Conservation (phyloP, 1,284 basidiomycete genomes). For the Boletus semigastroideus region DNA sequence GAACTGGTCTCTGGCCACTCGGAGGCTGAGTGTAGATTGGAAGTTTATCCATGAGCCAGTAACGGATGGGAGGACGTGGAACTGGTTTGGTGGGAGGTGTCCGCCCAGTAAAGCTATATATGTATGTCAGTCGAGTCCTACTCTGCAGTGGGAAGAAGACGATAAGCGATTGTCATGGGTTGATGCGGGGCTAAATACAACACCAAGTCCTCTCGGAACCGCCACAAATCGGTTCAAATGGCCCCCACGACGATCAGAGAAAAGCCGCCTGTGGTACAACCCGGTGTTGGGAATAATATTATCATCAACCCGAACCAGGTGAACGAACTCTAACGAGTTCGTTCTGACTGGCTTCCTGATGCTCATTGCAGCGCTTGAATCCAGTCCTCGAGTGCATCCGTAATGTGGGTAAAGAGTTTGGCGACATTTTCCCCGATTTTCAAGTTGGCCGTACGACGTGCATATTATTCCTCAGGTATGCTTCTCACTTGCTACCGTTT, state of each 20-base stretch:
- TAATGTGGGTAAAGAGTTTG: conserved; percentile 92
- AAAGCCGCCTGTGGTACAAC: conserved; percentile 66
- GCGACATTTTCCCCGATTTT: conserved; percentile 92
- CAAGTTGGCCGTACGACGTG: conserved; percentile 95
- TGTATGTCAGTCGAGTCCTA: background rate
- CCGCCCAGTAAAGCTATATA: background rate
- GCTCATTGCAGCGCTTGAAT: conserved; percentile 70
- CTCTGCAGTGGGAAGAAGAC: background rate
- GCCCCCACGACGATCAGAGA: conserved; percentile 11
- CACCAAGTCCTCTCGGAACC: background rate
- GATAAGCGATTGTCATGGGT: background rate
- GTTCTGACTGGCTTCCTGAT: background rate
- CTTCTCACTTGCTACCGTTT: background rate
- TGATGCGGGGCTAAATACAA: background rate
- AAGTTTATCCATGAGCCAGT: conserved; percentile 30
- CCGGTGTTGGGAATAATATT: conserved; percentile 71
- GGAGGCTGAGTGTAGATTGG: conserved; percentile 16
- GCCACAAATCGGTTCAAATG: conserved; percentile 20
- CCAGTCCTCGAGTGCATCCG: conserved; percentile 83
- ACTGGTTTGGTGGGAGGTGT: background rate
- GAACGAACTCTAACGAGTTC: background rate
- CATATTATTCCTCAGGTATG: conserved; percentile 87
- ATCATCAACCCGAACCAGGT: conserved; percentile 53
- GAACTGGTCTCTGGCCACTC: conserved; percentile 9
- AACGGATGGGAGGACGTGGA: background rate